A percentile compares a stretch with the other conserved stretches of the same genome.
These are phyloP conservation scores for Aspergillus glaucus DNA, from an alignment of 2,329 filamentous ascomycete genomes.

Conservation along the genomic window DNA sequence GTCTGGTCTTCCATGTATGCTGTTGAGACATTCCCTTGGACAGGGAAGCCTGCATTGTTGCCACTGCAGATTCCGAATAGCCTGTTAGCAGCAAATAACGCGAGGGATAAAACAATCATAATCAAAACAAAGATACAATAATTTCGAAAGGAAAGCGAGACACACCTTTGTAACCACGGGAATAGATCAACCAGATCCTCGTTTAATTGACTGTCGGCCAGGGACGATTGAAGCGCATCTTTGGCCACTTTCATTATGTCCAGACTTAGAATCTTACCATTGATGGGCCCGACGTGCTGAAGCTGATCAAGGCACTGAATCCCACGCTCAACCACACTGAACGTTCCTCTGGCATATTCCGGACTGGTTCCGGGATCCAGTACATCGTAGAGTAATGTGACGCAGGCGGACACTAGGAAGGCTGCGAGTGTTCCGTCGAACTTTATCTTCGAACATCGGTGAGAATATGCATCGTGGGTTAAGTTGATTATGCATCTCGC, in stretches of 20 bases:
- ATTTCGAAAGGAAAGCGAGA: no score
- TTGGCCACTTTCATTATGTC: conserved; percentile 13
- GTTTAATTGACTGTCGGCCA: not conserved
- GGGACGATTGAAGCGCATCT: conserved; percentile 5
- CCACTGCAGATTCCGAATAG: not conserved
- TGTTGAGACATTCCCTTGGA: not conserved
- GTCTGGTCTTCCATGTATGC: not conserved
- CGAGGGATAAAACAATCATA: no score
- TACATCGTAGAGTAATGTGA: conserved; percentile 11
- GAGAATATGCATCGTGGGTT: not conserved
- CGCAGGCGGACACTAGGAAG: conserved; percentile 6
- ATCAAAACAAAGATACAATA: no score
- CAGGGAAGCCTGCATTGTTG: not conserved
- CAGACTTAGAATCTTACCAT: conserved; percentile 9
- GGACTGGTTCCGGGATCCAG: conserved; percentile 2
- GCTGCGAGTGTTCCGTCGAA: conserved; percentile 5
- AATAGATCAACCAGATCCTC: conserved; percentile 8
- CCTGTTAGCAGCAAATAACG: no score
- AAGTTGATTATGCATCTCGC: not conserved
- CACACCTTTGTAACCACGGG: conserved; percentile 8
- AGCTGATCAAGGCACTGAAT: conserved; percentile 12
- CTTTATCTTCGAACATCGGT: not conserved
- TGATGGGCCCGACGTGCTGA: conserved; percentile 7
- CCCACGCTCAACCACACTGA: conserved; percentile 8
- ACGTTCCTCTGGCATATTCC: conserved; percentile 6